Base-by-base conservation (phyloP, 306 rosid genomes). In the Coriaria nepalensis region DNA sequence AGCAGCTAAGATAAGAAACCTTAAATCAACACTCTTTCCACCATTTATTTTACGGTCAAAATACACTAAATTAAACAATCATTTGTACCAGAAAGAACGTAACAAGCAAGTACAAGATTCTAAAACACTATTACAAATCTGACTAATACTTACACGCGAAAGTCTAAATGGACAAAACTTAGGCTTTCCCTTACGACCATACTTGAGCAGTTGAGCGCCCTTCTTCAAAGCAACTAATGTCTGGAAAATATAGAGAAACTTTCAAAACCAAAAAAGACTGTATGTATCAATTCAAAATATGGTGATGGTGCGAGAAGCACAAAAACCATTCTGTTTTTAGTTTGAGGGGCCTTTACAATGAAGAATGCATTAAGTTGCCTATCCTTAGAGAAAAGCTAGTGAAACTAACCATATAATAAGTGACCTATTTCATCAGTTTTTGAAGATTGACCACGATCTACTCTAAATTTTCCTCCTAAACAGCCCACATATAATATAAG, bases 131-230 rank as follows among this genome's bases (percentile, higher is more conserved):
- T 8, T 11, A 33, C 13, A 40, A 7, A 55, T 55, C 42, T 32
- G 37, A 68, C 35, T 55, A 39, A 53, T 62, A 75, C 87, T 77
- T 73, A 90, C 98, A 70, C 52, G 68, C 42, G 95, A 90, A 65
- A 85, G 84, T 73, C 83, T 78, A 73, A 90, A 79, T 8, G 92
- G 85, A 67, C 82, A 90, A 70, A 85, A 90, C 82, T 90, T 90
- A 49, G 98, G 98, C 69, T 90, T 90, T 71, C 98, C 98, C 69
- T 90, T 85, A 36, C 95, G 94, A 73, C 98, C 98, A 85, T 85
- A 85, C 59, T 85, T 85, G 63, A 85, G 82, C 60, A 90, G 77
- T 59, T 85, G 98, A 61, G 98, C 73, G 61, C 98, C 98, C 73
- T 68, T 90, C 80, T 85, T 85, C 76, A 90, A 67, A 60, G 87